Conservation (phyloP, 805 yeast species). For the Suhomyces faveliae region DNA sequence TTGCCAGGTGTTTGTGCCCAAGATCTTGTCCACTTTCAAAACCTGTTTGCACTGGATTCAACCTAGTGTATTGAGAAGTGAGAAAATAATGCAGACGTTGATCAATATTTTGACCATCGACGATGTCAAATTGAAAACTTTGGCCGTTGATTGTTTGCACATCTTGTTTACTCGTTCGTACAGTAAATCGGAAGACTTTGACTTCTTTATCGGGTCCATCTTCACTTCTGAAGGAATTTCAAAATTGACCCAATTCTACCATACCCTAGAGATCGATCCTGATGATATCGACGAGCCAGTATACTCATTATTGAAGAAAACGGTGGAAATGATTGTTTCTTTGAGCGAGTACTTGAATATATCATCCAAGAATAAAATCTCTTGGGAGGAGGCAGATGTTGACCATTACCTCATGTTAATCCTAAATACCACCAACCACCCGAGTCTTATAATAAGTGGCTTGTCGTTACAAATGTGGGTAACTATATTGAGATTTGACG, state of each 20-base stretch:
- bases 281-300: conserved; percentile 75
- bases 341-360: conserved; percentile 73
- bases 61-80: conserved; percentile 66
- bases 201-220: conserved; percentile 73
- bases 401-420: conserved; percentile 70
- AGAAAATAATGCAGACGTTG: conserved; percentile 64
- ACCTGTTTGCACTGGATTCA: conserved; percentile 90
- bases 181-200: conserved; percentile 63
- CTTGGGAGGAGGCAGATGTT: conserved; percentile 61
- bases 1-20: conserved; percentile 52
- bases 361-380: conserved; percentile 36
- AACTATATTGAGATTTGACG: conserved; percentile 78
- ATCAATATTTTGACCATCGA: conserved; percentile 56
- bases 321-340: conserved; percentile 90
- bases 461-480: conserved; percentile 94
- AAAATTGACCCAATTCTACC: conserved; percentile 63
- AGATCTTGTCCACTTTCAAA: conserved; percentile 77
- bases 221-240: conserved; percentile 73
- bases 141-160: conserved; percentile 90
- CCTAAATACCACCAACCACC: conserved; percentile 75
- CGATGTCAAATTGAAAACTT: conserved; percentile 67
- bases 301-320: conserved; percentile 81
- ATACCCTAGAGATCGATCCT: conserved; percentile 57
- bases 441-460: conserved; percentile 86
- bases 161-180: conserved; percentile 81